Evolutionary conservation across 352 stramenopile genomes (phyloP), one percentile per base, ranked within the genome.

Genomic region (Ochromonadaceae sp.): DNA sequence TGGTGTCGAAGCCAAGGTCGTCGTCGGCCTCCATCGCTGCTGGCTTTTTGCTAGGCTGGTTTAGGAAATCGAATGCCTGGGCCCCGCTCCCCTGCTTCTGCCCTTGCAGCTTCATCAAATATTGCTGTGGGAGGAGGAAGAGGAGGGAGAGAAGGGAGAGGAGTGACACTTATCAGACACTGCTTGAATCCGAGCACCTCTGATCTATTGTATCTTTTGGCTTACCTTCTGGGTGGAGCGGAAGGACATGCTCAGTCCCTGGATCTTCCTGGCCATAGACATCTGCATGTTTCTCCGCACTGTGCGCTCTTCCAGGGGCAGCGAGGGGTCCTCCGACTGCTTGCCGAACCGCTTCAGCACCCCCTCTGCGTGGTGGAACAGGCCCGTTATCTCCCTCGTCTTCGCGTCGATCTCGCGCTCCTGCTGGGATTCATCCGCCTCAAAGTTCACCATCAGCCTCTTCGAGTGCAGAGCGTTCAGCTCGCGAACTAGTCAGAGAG

Each of bases 181-280:
- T n/a, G n/a, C n/a, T n/a, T n/a, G n/a, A n/a, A n/a, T n/a, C n/a
- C n/a, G n/a, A n/a, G n/a, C n/a, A n/a, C n/a, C n/a, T n/a, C n/a
- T n/a, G n/a, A n/a, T n/a, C n/a, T 17, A 17, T n/a, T 46, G 17
- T 17, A 46, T 46, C 40, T 20, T 20, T 46, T 17, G 22, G 7
- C 52, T 22, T 7, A 60, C 93, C 52, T 97, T 96, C 71, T 99
- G 94, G 34, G 84, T 91, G 72, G 93, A 90, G 53, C 94, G 82
- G 74, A 99, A 99, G 26, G 88, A 80, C 4, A 88, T 83, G 30
- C 85, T 96, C 20, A 98, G 77, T 47, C 87, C 83, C 78, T 99
- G 94, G 3, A 99, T 79, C 69, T 97, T 87, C 56, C 91, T 96
- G 10, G 94, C 94, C 25, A 98, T 73, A 17, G 65, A 71, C 32